A percentile compares a stretch with the other conserved stretches of the same genome.
Conservation (phyloP, 495 filamentous ascomycete genomes). For the Penicillium ochrochloron region DNA sequence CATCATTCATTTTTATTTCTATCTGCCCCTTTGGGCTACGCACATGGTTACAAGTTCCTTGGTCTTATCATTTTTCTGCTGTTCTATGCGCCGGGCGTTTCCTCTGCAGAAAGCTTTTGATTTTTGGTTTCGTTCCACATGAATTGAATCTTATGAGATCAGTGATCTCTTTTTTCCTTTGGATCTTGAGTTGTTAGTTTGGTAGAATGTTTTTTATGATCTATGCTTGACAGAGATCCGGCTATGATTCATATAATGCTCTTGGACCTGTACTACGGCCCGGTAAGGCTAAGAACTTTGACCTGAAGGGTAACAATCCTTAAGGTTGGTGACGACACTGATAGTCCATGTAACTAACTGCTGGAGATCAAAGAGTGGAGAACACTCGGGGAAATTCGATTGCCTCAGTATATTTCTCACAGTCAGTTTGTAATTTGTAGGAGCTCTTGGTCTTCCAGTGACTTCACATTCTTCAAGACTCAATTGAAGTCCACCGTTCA, state of each 20-base stretch:
- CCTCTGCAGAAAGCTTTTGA: neutral
- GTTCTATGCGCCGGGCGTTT: neutral
- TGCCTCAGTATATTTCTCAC: no score
- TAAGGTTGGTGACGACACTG: no score
- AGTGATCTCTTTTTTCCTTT: neutral
- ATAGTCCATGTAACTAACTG: no score
- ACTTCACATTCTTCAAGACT: neutral
- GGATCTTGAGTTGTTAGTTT: neutral
- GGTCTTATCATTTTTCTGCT: neutral
- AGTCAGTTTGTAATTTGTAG: neutral
- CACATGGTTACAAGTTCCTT: neutral
- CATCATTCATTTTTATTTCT: neutral
- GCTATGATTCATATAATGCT: no score
- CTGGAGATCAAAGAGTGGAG: no score
- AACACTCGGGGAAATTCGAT: no score
- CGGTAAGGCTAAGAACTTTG: no score
- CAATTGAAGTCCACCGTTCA: neutral
- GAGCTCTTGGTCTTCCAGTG: neutral
- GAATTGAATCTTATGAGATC: slow-evolving; percentile 1
- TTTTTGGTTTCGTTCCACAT: neutral
- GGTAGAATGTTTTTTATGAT: neutral
- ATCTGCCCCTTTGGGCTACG: neutral
- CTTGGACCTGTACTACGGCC: no score
- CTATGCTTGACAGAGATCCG: no score
- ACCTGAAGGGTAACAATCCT: no score